These are phyloP conservation scores for Camelina laxa DNA, from an alignment of 345 rosid species.

Conservation along the genomic window DNA sequence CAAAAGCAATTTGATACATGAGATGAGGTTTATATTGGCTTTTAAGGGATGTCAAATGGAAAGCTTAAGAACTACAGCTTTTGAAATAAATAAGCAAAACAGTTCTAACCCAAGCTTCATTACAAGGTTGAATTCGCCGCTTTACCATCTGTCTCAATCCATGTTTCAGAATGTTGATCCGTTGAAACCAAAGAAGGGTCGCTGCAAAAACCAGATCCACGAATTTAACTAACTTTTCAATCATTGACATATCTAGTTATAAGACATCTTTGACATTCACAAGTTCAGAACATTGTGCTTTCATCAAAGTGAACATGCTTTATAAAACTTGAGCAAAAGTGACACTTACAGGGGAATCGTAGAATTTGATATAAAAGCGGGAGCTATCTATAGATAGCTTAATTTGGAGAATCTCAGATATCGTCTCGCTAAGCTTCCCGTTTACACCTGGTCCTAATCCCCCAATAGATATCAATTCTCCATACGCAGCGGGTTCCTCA, in stretches of 20 bases:
- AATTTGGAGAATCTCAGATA: constrained; percentile 80
- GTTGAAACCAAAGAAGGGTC: constrained; percentile 72
- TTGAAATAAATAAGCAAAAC: constrained; percentile 17
- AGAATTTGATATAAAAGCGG: constrained; percentile 87
- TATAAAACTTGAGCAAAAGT: not conserved
- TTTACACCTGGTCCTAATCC: constrained; percentile 77
- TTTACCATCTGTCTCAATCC: not conserved
- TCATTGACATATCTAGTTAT: not conserved
- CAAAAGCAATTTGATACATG: not conserved
- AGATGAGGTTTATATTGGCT: not conserved
- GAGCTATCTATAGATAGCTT: constrained; percentile 85
- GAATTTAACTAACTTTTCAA: not conserved
- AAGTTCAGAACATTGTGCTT: not conserved
- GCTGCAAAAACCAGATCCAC: constrained; percentile 41
- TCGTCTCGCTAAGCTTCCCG: constrained; percentile 73
- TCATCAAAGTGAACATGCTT: not conserved
- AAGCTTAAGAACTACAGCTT: constrained; percentile 11
- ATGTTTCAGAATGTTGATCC: constrained; percentile 75
- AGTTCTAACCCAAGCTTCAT: not conserved
- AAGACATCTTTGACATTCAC: not conserved
- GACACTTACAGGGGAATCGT: constrained; percentile 66
- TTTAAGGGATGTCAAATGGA: not conserved
- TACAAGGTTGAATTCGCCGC: constrained; percentile 16
- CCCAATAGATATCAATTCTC: constrained; percentile 85
- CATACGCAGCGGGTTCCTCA: constrained; percentile 91